These are phyloP conservation scores for Ustilago bromivora DNA, from an alignment of 1,284 basidiomycete genomes.

Conservation along the genomic window DNA sequence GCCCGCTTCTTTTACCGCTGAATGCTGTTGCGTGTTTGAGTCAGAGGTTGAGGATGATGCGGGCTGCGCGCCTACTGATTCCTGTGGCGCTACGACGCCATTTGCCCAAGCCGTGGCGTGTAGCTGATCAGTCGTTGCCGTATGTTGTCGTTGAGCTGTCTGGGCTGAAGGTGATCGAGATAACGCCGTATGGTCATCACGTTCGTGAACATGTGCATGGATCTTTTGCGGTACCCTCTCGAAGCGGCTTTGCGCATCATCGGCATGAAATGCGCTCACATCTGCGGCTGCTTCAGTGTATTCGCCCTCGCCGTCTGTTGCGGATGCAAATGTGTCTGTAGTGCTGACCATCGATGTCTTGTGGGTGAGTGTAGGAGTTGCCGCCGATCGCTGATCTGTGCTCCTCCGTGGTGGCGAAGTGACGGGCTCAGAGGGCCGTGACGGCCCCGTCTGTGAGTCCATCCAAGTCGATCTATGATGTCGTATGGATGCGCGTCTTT, in stretches of 20 bases:
- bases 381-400: conserved; percentile 10
- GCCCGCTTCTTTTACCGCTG: conserved; percentile 26
- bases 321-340: conserved; percentile 40
- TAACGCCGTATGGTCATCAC: background rate
- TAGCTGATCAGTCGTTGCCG: background rate
- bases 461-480: conserved; percentile 7
- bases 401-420: conserved; percentile 12
- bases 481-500: background rate
- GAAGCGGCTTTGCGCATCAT: conserved; percentile 15
- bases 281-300: conserved; percentile 36
- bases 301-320: conserved; percentile 38
- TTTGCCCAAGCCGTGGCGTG: background rate
- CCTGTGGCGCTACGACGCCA: background rate
- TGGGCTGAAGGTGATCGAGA: conserved; percentile 19
- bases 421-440: conserved; percentile 3
- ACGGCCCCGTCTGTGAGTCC: conserved; percentile 14
- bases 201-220: conserved; percentile 9
- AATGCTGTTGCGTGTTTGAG: conserved; percentile 7
- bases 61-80: background rate
- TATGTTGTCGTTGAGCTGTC: conserved; percentile 11
- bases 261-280: conserved; percentile 17
- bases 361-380: conserved; percentile 32
- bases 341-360: conserved; percentile 37
- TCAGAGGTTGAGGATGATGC: background rate
- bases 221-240: conserved; percentile 18